Base-by-base conservation (phyloP, 768 basidiomycete species). In the Symmetrospora coprosmae region DNA sequence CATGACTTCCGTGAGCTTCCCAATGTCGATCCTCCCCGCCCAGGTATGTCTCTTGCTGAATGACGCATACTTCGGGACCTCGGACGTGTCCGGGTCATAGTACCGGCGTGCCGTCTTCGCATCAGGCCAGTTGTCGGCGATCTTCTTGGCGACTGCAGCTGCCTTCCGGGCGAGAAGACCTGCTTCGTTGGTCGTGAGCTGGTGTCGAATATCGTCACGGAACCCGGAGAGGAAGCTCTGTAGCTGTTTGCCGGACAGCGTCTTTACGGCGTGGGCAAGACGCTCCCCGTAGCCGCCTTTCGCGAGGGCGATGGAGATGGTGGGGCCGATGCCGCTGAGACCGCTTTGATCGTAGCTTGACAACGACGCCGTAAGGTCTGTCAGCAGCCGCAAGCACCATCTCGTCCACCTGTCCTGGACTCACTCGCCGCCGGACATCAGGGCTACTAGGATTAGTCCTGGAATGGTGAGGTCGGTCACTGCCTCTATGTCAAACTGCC, bases 391-490 rank as follows among this genome's bases (percentile, higher is more conserved):
- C n/a, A 56, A 14, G 33, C 21, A 28, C 13, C 9, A 40, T 16
- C 11, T 31, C 21, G 30, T 6, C 48, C 11, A 19, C 11, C 30
- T 51, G 37, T 40, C 52, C 23, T 55, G 8, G 4, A 38, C 55
- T 58, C 23, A 64, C 45, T 64, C 62, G 4, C 58, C 62, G 38
- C 62, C 62, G 14, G 47, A 50, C 62, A 64, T 64, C 25, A 64
- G 35, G 27, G 56, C 62, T 13, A 64, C 58, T 23, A 64, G 39
- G 19, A 64, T 35, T 14, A 64, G 37, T 4, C 62, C 62, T 39
- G 23, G 19, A 9, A 35, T 28, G 21, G 58, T 19, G 6, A 64
- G 27, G 28, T 37, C 58, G 25, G 31, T 19, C 43, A 50, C 34
- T 4, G 17, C 17, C 8, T 25, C 17, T 8, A 64, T 60, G 4